Conservation (phyloP, 345 rosid species). For the Trapa bicornis region DNA sequence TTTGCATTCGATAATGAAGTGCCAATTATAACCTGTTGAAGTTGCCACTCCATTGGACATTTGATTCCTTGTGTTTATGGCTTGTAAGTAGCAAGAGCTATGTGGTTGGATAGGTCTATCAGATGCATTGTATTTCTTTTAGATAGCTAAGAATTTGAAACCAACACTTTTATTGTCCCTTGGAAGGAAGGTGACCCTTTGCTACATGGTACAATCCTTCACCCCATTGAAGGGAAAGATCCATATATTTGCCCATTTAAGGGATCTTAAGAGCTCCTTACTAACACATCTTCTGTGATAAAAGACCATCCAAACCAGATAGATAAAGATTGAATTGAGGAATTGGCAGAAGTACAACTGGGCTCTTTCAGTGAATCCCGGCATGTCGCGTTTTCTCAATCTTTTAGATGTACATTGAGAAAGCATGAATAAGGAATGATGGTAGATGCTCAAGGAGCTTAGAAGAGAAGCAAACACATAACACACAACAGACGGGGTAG, state of each 20-base stretch:
- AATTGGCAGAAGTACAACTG: background rate
- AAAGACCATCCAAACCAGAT: background rate
- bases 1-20: background rate
- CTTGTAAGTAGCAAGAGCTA: background rate
- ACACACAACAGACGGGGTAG: slow-evolving; percentile 26
- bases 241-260: background rate
- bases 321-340: too few species aligned
- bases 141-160: too few species aligned
- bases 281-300: background rate
- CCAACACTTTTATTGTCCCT: too few species aligned
- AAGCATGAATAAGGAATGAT: background rate
- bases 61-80: background rate
- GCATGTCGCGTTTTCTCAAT: background rate
- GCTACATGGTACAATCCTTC: too few species aligned
- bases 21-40: background rate
- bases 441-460: background rate
- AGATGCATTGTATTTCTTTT: too few species aligned
- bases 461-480: slow-evolving; percentile 29
- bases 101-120: too few species aligned
- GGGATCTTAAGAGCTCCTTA: background rate
- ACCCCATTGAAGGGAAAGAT: background rate
- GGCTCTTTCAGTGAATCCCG: background rate
- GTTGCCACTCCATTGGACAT: background rate
- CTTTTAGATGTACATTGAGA: background rate
- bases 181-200: too few species aligned